Evolutionary conservation across 148 eudicot genomes (phyloP).

Genomic region (Vaccinium darrowii): DNA sequence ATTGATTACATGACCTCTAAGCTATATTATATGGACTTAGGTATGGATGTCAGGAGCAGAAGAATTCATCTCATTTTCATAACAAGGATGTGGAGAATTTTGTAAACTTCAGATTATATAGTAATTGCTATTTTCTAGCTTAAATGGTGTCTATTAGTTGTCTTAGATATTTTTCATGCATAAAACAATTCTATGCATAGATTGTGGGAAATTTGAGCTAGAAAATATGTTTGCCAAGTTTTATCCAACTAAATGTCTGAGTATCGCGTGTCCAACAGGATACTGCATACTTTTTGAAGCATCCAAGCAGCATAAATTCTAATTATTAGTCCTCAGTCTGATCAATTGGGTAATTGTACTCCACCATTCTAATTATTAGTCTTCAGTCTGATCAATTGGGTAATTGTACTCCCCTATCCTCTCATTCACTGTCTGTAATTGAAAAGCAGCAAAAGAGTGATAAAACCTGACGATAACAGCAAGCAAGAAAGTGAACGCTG

Average conservation of each 20-base stretch:
- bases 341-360: background rate
- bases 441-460: conserved; percentile 1
- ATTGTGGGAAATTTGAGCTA: background rate
- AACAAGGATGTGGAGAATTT: background rate
- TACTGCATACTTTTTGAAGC: too few species aligned
- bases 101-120: background rate
- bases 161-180: background rate
- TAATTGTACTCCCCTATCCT: too few species aligned
- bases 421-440: background rate
- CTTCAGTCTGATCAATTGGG: too few species aligned
- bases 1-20: background rate
- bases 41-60: background rate
- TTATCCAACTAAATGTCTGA: background rate
- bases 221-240: background rate
- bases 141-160: background rate
- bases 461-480: conserved; percentile 49
- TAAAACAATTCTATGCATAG: background rate
- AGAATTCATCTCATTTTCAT: background rate
- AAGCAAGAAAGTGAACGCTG: conserved; percentile 57
- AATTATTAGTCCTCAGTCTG: background rate
- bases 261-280: background rate
- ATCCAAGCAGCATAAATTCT: too few species aligned
- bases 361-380: background rate
- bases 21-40: too few species aligned
- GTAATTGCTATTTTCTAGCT: too few species aligned